A percentile compares a stretch with the other conserved stretches of the same genome.
These are phyloP conservation scores for Anethum foeniculum DNA, from an alignment of 140 eudicot genomes.

Conservation along the genomic window DNA sequence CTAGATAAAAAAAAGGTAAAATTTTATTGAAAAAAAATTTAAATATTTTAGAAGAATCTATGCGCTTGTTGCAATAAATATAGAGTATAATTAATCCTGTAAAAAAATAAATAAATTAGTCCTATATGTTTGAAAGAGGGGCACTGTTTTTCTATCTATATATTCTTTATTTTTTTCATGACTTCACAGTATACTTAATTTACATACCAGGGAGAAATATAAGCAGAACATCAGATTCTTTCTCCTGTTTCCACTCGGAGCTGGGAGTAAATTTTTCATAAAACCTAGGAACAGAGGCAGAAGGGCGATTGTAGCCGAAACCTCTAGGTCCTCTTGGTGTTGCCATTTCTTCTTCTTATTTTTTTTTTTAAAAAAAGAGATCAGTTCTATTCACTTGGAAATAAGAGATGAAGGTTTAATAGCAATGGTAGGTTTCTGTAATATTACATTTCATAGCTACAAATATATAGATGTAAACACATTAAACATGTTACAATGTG, in stretches of 20 bases:
- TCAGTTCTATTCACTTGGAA: background rate
- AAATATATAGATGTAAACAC: background rate
- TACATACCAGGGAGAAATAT: conserved; percentile 57
- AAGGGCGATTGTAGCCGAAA: conserved; percentile 31
- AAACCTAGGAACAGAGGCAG: conserved; percentile 20
- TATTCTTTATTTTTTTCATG: background rate
- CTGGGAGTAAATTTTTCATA: conserved; percentile 53
- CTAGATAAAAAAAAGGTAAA: too few species aligned
- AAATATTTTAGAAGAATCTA: too few species aligned
- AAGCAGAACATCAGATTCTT: conserved; percentile 33
- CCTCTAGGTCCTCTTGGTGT: conserved; percentile 3
- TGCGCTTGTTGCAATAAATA: background rate
- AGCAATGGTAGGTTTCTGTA: background rate
- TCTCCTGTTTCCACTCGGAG: conserved; percentile 60
- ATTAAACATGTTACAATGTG: background rate
- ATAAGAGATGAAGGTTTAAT: background rate
- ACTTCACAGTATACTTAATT: background rate
- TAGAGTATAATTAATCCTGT: background rate
- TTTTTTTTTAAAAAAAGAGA: too few species aligned
- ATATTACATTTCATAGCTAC: background rate
- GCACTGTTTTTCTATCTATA: background rate
- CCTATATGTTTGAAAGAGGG: background rate
- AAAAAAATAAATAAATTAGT: too few species aligned
- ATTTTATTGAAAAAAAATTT: too few species aligned
- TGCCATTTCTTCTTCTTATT: background rate